Evolutionary conservation across 192 early-diverging fungal genomes (phyloP), one percentile per base, ranked within the genome.

Genomic region (Umbelopsis sp.): DNA sequence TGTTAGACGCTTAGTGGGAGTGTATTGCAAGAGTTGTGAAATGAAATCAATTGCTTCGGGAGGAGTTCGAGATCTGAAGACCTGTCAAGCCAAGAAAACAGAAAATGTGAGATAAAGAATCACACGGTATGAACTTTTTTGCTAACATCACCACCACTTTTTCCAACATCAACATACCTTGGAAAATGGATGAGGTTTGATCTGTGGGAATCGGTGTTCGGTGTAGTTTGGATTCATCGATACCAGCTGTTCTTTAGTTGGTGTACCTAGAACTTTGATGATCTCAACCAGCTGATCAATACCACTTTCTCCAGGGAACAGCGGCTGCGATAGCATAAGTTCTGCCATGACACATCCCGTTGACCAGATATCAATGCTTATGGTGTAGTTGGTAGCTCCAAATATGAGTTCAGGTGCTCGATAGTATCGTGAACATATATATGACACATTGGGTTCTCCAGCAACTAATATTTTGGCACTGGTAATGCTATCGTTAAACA

Each of bases 271-370:
- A 20, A 98, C 91, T 83, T 99, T 99, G 85, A 99, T 99, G 74
- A 99, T 99, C 83, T 99, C 96, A 16, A 99, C 97, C 31, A 99
- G 87, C 77, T 99, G 97, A 79, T 99, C 97, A 45, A 99, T 96
- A 47, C 95, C 94, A 66, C 92, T 94, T 77, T 98, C 96, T 38
- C 96, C 96, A n/a, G 95, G 94, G 86, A 98, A 98, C 65, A 98
- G 80, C 16, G 96, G 96, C 75, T 93, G 93, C 38, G 93, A 92
- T 34, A 95, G 86, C 86, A 97, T 96, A 59, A 96, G 86, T 84
- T 98, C 96, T 10, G 95, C 95, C 94, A 98, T 96, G 45, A 98
- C 96, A 74, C 96, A 98, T 21, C 95, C 96, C 7, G 94, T 88
- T 26, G 96, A 98, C 96, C 96, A 98, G 47, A 98, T 88, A 76